Evolutionary conservation across 2,329 filamentous ascomycete species (phyloP), one percentile per base, ranked within the genome.

Genomic region (Neonectria neomacrospora): DNA sequence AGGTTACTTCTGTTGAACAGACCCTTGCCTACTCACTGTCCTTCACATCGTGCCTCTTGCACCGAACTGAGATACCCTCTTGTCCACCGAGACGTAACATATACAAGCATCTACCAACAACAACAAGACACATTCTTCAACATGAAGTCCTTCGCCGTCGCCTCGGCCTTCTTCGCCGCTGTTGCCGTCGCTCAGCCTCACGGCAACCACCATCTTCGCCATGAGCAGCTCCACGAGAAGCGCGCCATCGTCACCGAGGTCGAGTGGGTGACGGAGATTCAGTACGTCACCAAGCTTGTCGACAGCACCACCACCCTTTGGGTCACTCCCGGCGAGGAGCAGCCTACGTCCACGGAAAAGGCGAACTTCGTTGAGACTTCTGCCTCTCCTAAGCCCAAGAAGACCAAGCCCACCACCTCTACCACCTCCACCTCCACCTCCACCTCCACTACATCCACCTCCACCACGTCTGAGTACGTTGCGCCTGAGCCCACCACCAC

Each of bases 141-240:
- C 47, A 85, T 85, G 83, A 85, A 83, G 79, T 73, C 74, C 66
- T 66, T 71, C 48, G 56, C 73, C 53, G 47, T 77, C 63, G 71
- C 75, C 57, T 77, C 73, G 34, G 73, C 72, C 51, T 51, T 77
- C 58, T 60, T 79, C 69, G 79, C 70, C 73, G 79, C 76, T 67
- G 79, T 79, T 70, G 83, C 80, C 69, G 73, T 82, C 61, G 86
- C 86, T 67, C 82, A 87, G 75, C 85, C 85, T 62, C 81, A 80
- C 66, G 78, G 73, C 28, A 50, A 79, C 69, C 74, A 75, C 68
- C 79, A 76, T 63, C 78, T 78, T 61, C 79, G 79, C 63, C 75
- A 76, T 58, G 22, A 58, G 23, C 20, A 60, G 51, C 60, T 77
- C 64, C 79, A 80, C 64, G 71, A 68, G 63, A 76, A 76, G 66